A percentile compares a stretch with the other conserved stretches of the same genome.
Evolutionary conservation across 2,329 filamentous ascomycete species (phyloP).

Genomic region (Parascedosporium putredinis): DNA sequence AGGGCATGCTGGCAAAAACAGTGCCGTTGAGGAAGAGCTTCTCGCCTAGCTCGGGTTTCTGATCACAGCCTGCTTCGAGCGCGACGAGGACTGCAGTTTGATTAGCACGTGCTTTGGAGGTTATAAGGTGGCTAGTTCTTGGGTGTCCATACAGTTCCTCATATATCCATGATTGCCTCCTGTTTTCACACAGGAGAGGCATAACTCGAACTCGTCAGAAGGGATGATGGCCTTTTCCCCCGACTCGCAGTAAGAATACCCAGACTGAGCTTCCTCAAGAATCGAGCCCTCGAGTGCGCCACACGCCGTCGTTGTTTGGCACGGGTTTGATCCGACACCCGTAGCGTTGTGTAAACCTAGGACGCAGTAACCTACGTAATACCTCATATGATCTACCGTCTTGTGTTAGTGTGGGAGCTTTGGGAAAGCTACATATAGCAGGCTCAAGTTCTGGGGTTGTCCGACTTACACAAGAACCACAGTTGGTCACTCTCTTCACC

Average conservation of each 20-base stretch:
- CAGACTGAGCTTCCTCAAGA: conserved; percentile 23
- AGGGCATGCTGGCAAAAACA: conserved; percentile 27
- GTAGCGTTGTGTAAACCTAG: conserved; percentile 41
- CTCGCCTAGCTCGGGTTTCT: conserved; percentile 28
- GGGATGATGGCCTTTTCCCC: conserved; percentile 26
- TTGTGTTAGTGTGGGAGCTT: neutral
- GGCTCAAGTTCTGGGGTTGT: neutral
- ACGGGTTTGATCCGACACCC: conserved; percentile 33
- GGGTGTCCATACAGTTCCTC: conserved; percentile 40
- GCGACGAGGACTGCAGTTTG: conserved; percentile 33
- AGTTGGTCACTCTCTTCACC: conserved; percentile 40
- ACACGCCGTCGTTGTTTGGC: conserved; percentile 40
- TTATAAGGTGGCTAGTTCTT: too few relatives aligned
- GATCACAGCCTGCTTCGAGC: conserved; percentile 39
- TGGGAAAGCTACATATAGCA: neutral
- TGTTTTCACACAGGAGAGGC: conserved; percentile 30
- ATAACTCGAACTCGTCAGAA: conserved; percentile 9
- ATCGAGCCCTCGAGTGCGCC: conserved; percentile 31
- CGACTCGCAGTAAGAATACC: conserved; percentile 36
- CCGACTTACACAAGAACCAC: conserved; percentile 44
- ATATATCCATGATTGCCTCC: conserved; percentile 31
- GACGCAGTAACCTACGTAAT: conserved; percentile 40
- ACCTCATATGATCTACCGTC: conserved; percentile 41
- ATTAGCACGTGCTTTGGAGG: neutral
- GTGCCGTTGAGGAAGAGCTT: conserved; percentile 32